Base-by-base conservation (phyloP, 1,284 basidiomycete genomes). In the Anthracocystis walkeri region DNA sequence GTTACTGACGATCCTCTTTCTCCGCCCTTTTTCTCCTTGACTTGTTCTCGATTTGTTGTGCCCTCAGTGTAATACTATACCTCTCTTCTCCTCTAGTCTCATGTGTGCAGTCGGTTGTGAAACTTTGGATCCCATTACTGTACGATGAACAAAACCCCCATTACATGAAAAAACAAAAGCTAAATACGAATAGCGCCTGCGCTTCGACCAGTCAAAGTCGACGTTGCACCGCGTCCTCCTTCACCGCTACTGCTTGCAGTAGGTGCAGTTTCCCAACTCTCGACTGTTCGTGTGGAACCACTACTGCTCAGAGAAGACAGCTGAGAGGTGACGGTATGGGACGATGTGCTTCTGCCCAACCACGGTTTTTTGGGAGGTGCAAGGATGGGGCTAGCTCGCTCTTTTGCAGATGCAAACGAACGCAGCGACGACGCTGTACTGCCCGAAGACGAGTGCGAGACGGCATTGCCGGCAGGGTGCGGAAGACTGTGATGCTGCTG, bases 51-150 rank as follows among this genome's bases (percentile, higher is more conserved):
- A 29, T 29, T 51, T 16, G 44, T 11, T 21, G 20, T 31, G 18
- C 25, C 25, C 7, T 50, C 48, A 65, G 63, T 65, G 63, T 58
- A 65, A 58, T 57, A 58, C 56, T 59, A 58, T 55, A 25, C 23
- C 27, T 40, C 21, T 14, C 42, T 45, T 29, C 33, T 20, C 12
- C 27, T 42, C 21, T 29, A n/a, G n/a, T n/a, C 16, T 46, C 33
- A 14, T 45, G 23, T 27, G 20, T 52, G 51, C 10, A 20, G 6
- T 31, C 35, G 14, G 35, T 38, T 8, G 12, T 35, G 8, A 35
- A 35, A 11, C 8, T 35, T 3, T 8, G 33, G 11, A 35, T 14
- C 12, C 14, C 35, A 38, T 38, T 38, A 38, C 35, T n/a, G n/a
- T n/a, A 14, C 10, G 14, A 3, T 5, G 12, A 35, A 18, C 20